These are phyloP conservation scores for cucumber (Cucumis sativus) DNA, from an alignment of 306 rosid species.

Conservation along the genomic window Cucumber_9930_V3 NC_026657.2:33532001-33532500, in stretches of 20 bases:
- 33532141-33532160: too few relatives aligned
- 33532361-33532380: neutral
- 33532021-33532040: too few relatives aligned
- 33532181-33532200: neutral
- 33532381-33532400: too few relatives aligned
- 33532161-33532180: too few relatives aligned
- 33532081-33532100: too few relatives aligned
- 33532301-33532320: neutral
- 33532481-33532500: neutral
- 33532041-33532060: too few relatives aligned
- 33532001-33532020: too few relatives aligned
- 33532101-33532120: too few relatives aligned
- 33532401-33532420: too few relatives aligned
- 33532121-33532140: too few relatives aligned
- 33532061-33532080: too few relatives aligned
- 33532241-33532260: neutral
- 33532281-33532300: slow-evolving; percentile 1
- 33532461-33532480: slow-evolving; percentile 3
- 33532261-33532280: neutral
- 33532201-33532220: neutral
- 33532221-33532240: neutral
- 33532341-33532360: neutral
- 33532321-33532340: neutral
- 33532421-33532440: too few relatives aligned
- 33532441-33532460: neutral